These are phyloP conservation scores for Oryza australiensis DNA, from an alignment of 176 grass and related monocot genomes.

Conservation along the genomic window DNA sequence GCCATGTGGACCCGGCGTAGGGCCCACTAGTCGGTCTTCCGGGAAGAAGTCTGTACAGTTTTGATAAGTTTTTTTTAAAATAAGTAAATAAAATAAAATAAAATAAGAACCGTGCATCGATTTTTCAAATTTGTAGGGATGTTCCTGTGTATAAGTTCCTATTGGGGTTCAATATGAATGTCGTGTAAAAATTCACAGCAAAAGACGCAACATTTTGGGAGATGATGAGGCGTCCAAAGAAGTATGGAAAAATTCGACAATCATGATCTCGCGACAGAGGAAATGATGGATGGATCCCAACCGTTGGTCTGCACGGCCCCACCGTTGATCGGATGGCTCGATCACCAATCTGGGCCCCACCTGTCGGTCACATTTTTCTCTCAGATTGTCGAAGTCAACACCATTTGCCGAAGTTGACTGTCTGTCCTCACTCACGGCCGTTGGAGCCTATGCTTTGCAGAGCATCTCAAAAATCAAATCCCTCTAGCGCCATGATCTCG, in stretches of 20 bases:
- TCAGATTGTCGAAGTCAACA: slow-evolving; percentile 1
- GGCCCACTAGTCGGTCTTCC: too few relatives aligned
- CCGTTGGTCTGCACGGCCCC: neutral
- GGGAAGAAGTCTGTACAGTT: too few relatives aligned
- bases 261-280: slow-evolving; percentile 5
- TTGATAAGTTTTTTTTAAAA: too few relatives aligned
- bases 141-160: too few relatives aligned
- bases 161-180: too few relatives aligned
- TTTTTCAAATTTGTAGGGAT: neutral
- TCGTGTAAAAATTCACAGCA: too few relatives aligned
- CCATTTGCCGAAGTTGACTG: neutral
- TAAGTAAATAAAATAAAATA: neutral
- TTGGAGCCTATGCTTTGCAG: neutral
- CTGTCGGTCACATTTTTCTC: neutral
- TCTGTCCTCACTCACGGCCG: neutral
- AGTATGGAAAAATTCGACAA: too few relatives aligned
- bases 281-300: neutral
- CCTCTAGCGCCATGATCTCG: neutral
- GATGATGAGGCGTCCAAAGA: too few relatives aligned
- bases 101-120: neutral
- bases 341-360: neutral
- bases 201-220: too few relatives aligned
- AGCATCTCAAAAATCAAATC: slow-evolving; percentile 3
- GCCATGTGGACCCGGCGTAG: neutral
- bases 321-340: neutral